Evolutionary conservation across 768 basidiomycete genomes (phyloP).

Genomic region (Suillus bovinus): DNA sequence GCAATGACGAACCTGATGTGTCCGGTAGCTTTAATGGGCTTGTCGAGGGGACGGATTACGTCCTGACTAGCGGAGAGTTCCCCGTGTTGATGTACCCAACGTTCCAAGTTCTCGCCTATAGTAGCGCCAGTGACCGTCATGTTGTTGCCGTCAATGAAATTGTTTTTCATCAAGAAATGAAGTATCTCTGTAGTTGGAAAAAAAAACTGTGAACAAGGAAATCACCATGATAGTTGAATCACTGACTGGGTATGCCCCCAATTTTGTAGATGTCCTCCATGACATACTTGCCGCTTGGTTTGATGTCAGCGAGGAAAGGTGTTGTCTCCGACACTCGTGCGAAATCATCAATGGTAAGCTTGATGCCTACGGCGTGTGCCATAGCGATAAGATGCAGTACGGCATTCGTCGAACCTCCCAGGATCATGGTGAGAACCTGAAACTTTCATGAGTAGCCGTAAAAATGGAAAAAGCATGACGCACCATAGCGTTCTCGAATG

Average conservation of each 20-base stretch:
- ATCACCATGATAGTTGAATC: not conserved
- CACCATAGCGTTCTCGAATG: conserved; percentile 99
- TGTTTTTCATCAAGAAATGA: conserved; percentile 81
- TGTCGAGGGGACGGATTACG: conserved; percentile 83
- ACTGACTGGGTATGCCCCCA: conserved; percentile 93
- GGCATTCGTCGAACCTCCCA: conserved; percentile 97
- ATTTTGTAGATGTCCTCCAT: conserved; percentile 98
- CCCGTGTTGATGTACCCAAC: conserved; percentile 82
- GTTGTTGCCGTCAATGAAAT: conserved; percentile 86
- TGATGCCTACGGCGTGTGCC: conserved; percentile 93
- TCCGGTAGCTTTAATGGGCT: conserved; percentile 87
- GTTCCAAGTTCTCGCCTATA: conserved; percentile 89
- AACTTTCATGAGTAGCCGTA: conserved; percentile 1
- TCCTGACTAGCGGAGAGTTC: conserved; percentile 74
- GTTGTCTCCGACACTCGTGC: conserved; percentile 88
- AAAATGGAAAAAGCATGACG: conserved; percentile 11
- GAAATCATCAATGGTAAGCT: conserved; percentile 88
- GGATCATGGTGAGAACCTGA: conserved; percentile 92
- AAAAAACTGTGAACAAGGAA: not conserved
- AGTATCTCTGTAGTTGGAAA: conserved; percentile 62
- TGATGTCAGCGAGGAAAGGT: conserved; percentile 95
- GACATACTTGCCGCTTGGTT: conserved; percentile 97
- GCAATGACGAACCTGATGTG: conserved; percentile 69
- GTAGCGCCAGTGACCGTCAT: conserved; percentile 90
- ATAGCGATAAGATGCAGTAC: conserved; percentile 97